Conservation (phyloP, 495 filamentous ascomycete species). For the Penicillium bialowiezense region DNA sequence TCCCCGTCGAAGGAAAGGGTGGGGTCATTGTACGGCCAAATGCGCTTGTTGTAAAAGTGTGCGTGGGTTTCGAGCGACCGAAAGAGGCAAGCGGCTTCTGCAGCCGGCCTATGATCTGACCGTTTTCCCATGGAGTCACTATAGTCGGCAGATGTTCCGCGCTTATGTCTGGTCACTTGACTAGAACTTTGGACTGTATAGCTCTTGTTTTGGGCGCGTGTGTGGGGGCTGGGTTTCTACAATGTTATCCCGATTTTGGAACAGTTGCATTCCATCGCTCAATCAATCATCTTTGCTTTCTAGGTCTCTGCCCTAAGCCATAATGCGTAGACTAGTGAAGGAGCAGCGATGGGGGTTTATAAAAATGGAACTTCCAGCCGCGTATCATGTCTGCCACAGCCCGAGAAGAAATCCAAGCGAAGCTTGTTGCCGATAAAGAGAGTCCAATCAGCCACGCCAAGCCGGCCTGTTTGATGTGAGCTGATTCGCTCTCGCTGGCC, state of each 20-base stretch:
- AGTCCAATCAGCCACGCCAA: conserved; percentile 6
- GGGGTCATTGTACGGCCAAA: conserved; percentile 8
- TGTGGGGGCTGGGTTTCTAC: too few relatives aligned
- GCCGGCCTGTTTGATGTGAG: conserved; percentile 16
- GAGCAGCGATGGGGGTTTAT: too few relatives aligned
- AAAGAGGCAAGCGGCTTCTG: not conserved
- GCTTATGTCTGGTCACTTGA: conserved; percentile 7
- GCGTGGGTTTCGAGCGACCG: not conserved
- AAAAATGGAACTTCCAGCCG: too few relatives aligned
- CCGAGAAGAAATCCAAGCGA: not conserved
- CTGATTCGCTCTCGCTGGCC: conserved; percentile 14
- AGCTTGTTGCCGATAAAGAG: not conserved
- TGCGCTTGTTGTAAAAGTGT: conserved; percentile 6
- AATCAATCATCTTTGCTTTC: too few relatives aligned
- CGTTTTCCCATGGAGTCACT: conserved; percentile 1
- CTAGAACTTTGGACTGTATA: not conserved
- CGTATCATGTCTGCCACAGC: too few relatives aligned
- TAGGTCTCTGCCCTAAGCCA: too few relatives aligned
- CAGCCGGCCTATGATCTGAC: conserved; percentile 6
- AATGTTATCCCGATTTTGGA: too few relatives aligned
- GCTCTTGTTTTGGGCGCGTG: not conserved
- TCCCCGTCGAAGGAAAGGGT: conserved; percentile 1
- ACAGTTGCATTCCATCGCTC: too few relatives aligned
- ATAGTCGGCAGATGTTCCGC: conserved; percentile 5
- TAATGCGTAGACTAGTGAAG: too few relatives aligned